A percentile compares a stretch with the other conserved stretches of the same genome.
Evolutionary conservation across 2,329 filamentous ascomycete genomes (phyloP).

Genomic region (Alternaria arbusti): DNA sequence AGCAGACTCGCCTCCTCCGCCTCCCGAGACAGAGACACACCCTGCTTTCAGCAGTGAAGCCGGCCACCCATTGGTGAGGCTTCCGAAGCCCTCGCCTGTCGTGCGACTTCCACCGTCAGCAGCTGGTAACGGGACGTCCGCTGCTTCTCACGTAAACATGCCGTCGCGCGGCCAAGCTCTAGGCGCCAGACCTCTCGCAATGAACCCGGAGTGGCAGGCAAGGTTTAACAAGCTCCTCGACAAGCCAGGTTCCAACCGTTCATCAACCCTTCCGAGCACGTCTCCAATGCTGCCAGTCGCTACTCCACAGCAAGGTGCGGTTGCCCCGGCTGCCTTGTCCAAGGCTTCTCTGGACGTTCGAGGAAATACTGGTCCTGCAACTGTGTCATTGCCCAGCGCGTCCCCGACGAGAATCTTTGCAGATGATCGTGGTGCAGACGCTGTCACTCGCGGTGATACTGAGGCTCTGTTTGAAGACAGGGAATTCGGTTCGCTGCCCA

Average conservation of each 20-base stretch:
- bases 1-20: slow-evolving; percentile 53
- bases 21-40: slow-evolving; percentile 75
- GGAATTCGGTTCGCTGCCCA: slow-evolving; percentile 56
- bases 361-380: slow-evolving; percentile 60
- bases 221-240: slow-evolving; percentile 79
- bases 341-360: slow-evolving; percentile 64
- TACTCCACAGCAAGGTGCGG: slow-evolving; percentile 50
- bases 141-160: slow-evolving; percentile 51
- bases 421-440: slow-evolving; percentile 43
- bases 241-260: slow-evolving; percentile 57
- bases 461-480: slow-evolving; percentile 54
- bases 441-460: slow-evolving; percentile 49
- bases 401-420: slow-evolving; percentile 26
- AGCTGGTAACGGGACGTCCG: slow-evolving; percentile 42
- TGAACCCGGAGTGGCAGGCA: slow-evolving; percentile 72
- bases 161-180: slow-evolving; percentile 38
- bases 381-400: slow-evolving; percentile 70
- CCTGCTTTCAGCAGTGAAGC: slow-evolving; percentile 74
- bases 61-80: slow-evolving; percentile 69
- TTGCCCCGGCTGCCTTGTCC: slow-evolving; percentile 71
- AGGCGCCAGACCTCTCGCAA: slow-evolving; percentile 49
- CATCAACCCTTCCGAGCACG: slow-evolving; percentile 33
- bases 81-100: slow-evolving; percentile 73
- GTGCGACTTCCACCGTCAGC: slow-evolving; percentile 77
- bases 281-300: slow-evolving; percentile 40